Conservation (phyloP, 106 monocot genomes). For the Dendrobium huoshanense region DNA sequence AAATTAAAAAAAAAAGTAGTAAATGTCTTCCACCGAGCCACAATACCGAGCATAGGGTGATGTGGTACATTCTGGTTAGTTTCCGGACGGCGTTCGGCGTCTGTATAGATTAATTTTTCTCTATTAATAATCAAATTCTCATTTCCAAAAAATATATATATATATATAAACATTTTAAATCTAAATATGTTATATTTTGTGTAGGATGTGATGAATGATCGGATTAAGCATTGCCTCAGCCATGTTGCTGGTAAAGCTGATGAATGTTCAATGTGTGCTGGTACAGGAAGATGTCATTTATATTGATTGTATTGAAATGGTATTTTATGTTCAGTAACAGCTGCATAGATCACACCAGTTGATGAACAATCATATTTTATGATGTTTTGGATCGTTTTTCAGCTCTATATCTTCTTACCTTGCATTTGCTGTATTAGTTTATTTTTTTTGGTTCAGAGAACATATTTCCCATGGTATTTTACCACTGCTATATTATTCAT, state of each 20-base stretch:
- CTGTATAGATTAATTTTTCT: too few species aligned
- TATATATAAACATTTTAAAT: background rate
- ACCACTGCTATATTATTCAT: background rate
- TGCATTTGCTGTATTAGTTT: too few species aligned
- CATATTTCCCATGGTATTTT: background rate
- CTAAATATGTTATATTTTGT: background rate
- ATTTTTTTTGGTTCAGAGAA: background rate
- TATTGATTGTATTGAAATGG: constrained; percentile 12
- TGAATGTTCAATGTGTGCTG: constrained; percentile 71
- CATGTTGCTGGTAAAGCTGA: constrained; percentile 60
- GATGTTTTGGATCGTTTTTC: background rate
- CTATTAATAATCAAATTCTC: too few species aligned
- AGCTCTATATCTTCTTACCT: background rate
- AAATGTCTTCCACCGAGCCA: too few species aligned
- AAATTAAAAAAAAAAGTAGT: too few species aligned
- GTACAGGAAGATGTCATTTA: constrained; percentile 65
- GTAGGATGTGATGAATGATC: constrained; percentile 86
- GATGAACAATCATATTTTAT: background rate
- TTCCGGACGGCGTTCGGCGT: too few species aligned
- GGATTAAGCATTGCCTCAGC: constrained; percentile 67
- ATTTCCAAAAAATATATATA: background rate
- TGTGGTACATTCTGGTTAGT: too few species aligned
- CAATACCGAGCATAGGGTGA: too few species aligned
- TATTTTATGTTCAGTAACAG: background rate
- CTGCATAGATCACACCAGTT: background rate